These are phyloP conservation scores for Testicularia cyperi DNA, from an alignment of 1,284 basidiomycete species.

Conservation along the genomic window DNA sequence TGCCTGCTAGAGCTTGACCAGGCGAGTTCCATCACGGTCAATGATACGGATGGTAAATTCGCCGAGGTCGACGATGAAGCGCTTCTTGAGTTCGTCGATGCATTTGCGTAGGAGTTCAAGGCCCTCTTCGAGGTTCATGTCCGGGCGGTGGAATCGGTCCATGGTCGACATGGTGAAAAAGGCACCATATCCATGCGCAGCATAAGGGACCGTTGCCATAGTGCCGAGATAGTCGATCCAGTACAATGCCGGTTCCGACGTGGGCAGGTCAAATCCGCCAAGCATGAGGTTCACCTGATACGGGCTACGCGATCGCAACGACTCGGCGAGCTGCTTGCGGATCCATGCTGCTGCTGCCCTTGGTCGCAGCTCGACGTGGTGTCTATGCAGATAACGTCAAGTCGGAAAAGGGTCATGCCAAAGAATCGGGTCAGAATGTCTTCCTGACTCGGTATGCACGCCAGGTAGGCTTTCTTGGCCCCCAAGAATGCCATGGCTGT, in stretches of 20 bases:
- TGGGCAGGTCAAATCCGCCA: constrained; percentile 81
- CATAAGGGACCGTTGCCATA: constrained; percentile 83
- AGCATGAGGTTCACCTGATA: constrained; percentile 91
- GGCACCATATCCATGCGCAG: constrained; percentile 90
- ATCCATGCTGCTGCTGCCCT: constrained; percentile 92
- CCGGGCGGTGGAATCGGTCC: constrained; percentile 76
- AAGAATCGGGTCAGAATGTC: too few relatives aligned
- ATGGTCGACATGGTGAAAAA: constrained; percentile 90
- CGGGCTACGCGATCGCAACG: constrained; percentile 80
- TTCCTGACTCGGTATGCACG: too few relatives aligned
- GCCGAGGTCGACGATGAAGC: constrained; percentile 71
- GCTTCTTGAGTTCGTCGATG: constrained; percentile 82
- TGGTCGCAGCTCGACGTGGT: constrained; percentile 79
- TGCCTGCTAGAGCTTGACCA: constrained; percentile 64
- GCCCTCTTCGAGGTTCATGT: constrained; percentile 79
- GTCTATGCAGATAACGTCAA: constrained; percentile 14
- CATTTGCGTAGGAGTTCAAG: constrained; percentile 80
- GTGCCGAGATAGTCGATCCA: constrained; percentile 97
- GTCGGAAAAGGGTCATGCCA: not conserved
- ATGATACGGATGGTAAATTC: constrained; percentile 86
- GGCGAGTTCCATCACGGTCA: constrained; percentile 82
- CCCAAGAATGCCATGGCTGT: too few relatives aligned
- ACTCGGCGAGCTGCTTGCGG: constrained; percentile 82
- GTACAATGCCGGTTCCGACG: constrained; percentile 72
- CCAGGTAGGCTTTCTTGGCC: too few relatives aligned